phyloP scores from a whole-genome alignment of 352 stramenopile species.

The Phytopythium montanum region DNA sequence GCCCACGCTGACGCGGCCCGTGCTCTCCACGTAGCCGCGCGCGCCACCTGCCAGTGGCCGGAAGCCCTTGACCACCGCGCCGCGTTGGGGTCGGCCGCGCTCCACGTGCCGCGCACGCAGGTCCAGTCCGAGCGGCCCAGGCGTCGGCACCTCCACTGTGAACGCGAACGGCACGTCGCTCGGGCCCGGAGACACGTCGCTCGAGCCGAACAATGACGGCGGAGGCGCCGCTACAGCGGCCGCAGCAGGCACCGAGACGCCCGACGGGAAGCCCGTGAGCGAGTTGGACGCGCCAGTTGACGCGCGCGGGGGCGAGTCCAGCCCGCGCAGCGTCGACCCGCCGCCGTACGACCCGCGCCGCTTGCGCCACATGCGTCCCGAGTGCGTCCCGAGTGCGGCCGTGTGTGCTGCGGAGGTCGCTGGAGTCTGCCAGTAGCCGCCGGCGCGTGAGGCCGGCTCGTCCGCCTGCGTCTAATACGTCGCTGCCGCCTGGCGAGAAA shows the following conservation, averaged over 20 bases:
- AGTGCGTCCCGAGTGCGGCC: no score
- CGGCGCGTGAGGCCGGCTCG: no score
- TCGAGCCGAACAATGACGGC: constrained; percentile 2
- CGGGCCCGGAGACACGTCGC: constrained; percentile 9
- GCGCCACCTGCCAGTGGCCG: constrained; percentile 44
- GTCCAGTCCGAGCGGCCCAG: constrained; percentile 67
- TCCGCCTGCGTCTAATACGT: no score
- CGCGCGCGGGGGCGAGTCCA: constrained; percentile 23
- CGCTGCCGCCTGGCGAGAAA: no score
- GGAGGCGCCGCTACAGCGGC: neutral
- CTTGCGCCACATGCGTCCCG: constrained; percentile 45
- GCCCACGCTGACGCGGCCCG: constrained; percentile 64
- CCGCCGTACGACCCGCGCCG: constrained; percentile 43
- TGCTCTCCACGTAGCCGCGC: constrained; percentile 69
- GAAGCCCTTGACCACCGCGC: constrained; percentile 79
- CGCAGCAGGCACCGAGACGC: constrained; percentile 5
- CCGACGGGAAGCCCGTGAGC: constrained; percentile 31
- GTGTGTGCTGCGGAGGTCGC: no score
- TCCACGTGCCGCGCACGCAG: constrained; percentile 70
- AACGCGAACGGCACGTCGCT: constrained; percentile 67
- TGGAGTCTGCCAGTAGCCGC: no score
- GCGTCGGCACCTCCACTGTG: constrained; percentile 64
- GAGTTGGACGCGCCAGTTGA: constrained; percentile 30
- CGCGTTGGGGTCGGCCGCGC: constrained; percentile 66
- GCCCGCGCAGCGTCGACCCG: constrained; percentile 17